Evolutionary conservation across 1,139 yeast species (phyloP).

Genomic region (Blastobotrys malaysiensis): DNA sequence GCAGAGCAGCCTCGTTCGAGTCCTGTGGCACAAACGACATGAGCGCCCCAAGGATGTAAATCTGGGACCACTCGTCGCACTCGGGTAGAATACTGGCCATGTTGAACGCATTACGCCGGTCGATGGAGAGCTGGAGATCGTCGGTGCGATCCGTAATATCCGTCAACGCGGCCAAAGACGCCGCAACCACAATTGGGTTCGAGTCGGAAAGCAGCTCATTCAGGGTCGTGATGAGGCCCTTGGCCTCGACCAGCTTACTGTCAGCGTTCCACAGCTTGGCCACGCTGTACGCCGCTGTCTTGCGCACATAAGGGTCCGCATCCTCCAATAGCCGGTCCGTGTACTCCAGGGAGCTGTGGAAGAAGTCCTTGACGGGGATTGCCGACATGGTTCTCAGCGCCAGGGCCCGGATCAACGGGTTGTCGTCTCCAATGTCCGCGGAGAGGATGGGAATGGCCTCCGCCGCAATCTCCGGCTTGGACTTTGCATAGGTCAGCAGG

Average conservation of each 20-base stretch:
- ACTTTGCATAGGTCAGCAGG: constrained; percentile 54
- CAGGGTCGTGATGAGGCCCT: constrained; percentile 48
- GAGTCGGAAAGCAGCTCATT: constrained; percentile 53
- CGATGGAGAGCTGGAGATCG: constrained; percentile 49
- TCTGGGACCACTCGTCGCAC: constrained; percentile 79
- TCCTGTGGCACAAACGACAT: constrained; percentile 68
- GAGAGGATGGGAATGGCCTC: constrained; percentile 54
- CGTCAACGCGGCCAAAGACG: constrained; percentile 65
- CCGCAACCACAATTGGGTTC: constrained; percentile 60
- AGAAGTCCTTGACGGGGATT: constrained; percentile 50
- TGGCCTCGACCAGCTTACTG: constrained; percentile 42
- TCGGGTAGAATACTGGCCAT: constrained; percentile 46
- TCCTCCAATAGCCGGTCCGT: constrained; percentile 43
- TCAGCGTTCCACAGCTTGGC: constrained; percentile 63
- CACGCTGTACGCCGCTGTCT: constrained; percentile 64
- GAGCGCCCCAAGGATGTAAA: constrained; percentile 62
- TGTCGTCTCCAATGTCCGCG: constrained; percentile 44
- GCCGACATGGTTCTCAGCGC: constrained; percentile 63
- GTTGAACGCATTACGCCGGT: constrained; percentile 49
- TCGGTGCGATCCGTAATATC: constrained; percentile 58
- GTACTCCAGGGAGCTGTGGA: constrained; percentile 41
- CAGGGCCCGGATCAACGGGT: constrained; percentile 44
- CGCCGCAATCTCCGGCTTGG: constrained; percentile 50
- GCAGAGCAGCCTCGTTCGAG: constrained; percentile 54
- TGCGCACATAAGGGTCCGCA: constrained; percentile 56